Base-by-base conservation (phyloP, 208 protist genomes). In the Leishmania guyanensis region DNA sequence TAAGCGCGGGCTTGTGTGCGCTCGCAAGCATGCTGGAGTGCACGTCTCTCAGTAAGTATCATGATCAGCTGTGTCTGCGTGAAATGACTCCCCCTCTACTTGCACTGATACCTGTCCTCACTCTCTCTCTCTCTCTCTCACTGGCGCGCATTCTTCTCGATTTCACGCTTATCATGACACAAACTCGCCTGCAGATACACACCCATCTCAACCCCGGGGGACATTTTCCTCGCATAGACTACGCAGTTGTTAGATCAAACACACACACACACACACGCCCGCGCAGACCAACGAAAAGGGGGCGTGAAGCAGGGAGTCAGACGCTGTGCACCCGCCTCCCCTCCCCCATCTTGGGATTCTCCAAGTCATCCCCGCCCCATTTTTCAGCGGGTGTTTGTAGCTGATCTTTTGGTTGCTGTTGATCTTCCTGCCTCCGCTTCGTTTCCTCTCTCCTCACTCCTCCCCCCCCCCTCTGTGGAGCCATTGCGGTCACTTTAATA, bases 371-470 rank as follows among this genome's bases (percentile, higher is more conserved):
- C 60, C 33, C 77, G 50, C 75, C 56, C 78, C 76, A 62, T 81
- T 81, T 54, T 79, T 72, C 71, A 56, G 78, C 71, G 12, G 68
- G 75, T 77, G n/a, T 71, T 56, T 78, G 56, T 81, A 39, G 58
- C 26, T 29, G 58, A n/a, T 81, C 77, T 79, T 69, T 62, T 77
- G 20, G 71, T 75, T 58, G 50, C 48, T 77, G 48, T 33, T 76
- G 22, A 39, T 50, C 10, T 64, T 76, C 16, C 48, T 53, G 16
- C 51, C 8, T 68, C 56, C 51, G 26, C 22, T 66, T 36, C 22
- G n/a, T 46, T 62, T 43, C n/a, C 46, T 6, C 58, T 33, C 26
- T 64, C 58, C 9, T 3, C 14, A 5, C 29, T 12, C 29, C 58
- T 64, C 22, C 29, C 58, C 12, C 58, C 17, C 14, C 54, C 20